Conservation (phyloP, 2,329 filamentous ascomycete species). For the Leptosphaerulina australis region DNA sequence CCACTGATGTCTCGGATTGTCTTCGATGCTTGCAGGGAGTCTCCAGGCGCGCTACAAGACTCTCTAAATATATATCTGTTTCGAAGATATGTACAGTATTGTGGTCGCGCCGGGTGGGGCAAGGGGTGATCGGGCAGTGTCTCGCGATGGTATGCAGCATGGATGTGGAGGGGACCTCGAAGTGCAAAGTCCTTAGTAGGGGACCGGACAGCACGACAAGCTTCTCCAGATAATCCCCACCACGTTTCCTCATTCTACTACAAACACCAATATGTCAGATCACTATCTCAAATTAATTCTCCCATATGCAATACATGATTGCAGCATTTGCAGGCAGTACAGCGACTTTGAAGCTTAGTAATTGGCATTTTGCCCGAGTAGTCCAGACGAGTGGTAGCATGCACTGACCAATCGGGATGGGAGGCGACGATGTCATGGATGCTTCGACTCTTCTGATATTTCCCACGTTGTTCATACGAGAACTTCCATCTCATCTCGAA, state of each 20-base stretch:
- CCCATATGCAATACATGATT: neutral
- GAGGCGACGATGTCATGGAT: slow-evolving; percentile 3
- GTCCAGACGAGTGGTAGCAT: neutral
- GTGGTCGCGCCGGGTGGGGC: neutral
- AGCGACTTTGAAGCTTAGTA: neutral
- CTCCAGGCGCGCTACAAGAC: slow-evolving; percentile 1
- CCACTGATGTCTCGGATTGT: slow-evolving; percentile 38
- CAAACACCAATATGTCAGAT: neutral
- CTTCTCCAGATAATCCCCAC: neutral
- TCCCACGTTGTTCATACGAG: slow-evolving; percentile 15
- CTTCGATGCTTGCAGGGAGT: slow-evolving; percentile 14
- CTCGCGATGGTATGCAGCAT: slow-evolving; percentile 5
- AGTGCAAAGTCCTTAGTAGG: slow-evolving; percentile 10
- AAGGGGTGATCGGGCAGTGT: slow-evolving; percentile 5
- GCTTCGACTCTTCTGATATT: slow-evolving; percentile 24
- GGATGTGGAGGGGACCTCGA: slow-evolving; percentile 6
- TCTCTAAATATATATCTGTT: neutral
- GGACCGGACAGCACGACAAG: neutral
- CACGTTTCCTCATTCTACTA: neutral
- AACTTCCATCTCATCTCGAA: slow-evolving; percentile 9
- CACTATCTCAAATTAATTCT: neutral
- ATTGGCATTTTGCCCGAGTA: slow-evolving; percentile 2
- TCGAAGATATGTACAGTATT: neutral
- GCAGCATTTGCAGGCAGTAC: neutral
- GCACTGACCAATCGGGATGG: slow-evolving; percentile 3